Evolutionary conservation across 116 monocot species (phyloP), one percentile per base, ranked within the genome.

Genomic region (Thalassia testudinum): DNA sequence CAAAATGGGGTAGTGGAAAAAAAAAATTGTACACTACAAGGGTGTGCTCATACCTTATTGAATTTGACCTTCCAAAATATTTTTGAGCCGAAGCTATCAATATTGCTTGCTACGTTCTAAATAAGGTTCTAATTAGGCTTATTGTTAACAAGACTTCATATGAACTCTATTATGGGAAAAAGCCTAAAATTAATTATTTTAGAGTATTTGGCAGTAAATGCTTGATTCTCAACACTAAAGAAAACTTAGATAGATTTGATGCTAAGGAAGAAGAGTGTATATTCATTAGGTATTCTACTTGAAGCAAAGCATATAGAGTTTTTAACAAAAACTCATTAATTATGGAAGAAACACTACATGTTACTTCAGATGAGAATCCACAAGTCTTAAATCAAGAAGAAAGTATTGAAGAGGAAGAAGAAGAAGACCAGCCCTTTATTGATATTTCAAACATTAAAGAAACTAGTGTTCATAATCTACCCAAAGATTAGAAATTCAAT

Each of bases 31-130:
- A 24, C 21, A 0, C 27, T 66, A 21, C 26, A 37, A 42, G 28
- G 38, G 17, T 40, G 42, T 23, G 0, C 25, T 4, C 21, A 8
- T 4, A 50, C 19, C 20, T 37, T 66, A 10, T 1, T 66, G 18
- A 68, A 7, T 49, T 29, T 20, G 51, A 26, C 6, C 7, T 63
- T 18, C 22, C 15, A 16, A 42, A 58, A 5, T 11, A 49, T 29
- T 63, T 70, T 52, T 62, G 37, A 42, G 26, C 49, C 14, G 26
- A 50, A 57, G 57, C 57, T 6, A 18, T 63, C 2, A 43, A 51
- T 25, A 63, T 15, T 0, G 20, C 65, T 23, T 65, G 55, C 13
- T 55, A 23, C 34, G 5, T 54, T 10, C 2, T 34, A 16, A 34
- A 44, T 37, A 7, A 27, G 0, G 29, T 42, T 27, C 21, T n/a